Base-by-base conservation (phyloP, 768 basidiomycete genomes). In the Phylloporus sp. region DNA sequence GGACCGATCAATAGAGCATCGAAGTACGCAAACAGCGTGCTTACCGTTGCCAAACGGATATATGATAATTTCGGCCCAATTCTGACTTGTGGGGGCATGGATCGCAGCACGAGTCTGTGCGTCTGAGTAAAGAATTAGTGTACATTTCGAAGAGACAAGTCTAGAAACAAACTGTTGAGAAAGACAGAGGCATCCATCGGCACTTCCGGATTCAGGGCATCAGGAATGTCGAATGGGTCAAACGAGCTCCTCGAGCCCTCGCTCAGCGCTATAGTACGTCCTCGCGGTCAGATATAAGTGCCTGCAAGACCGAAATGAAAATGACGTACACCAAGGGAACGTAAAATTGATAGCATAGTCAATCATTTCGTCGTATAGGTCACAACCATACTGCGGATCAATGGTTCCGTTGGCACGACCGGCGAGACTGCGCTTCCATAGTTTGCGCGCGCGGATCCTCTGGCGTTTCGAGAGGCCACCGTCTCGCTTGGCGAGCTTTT, bases 291-390 rank as follows among this genome's bases (percentile, higher is more conserved):
- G n/a, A n/a, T n/a, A n/a, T n/a, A 13, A 18, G 60, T n/a, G 44
- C 28, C 52, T 36, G 26, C 22, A 51, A 31, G 12, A 40, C 15
- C 24, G 27, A 7, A 22, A 38, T 6, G 20, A 54, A n/a, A 38
- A 35, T 6, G 26, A 16, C 75, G 20, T 69, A 80, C 74, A 59
- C 79, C 78, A 80, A 2, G 87, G 87, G 61, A 75, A 81, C 1
- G 86, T 85, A 60, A 75, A 88, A 61, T 89, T 90, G 52, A 81
- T 46, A 15, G 86, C 84, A 56, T 88, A 88, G 66, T 88, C 86
- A 28, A 85, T 59, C 67, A 84, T 77, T 70, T 84, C 80, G 51
- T 82, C 79, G 43, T 80, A 75, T 11, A 88, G 62, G 49, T 80
- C 72, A 66, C 88, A 89, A 6, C 82, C 81, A 41, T 85, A 85